Conservation (phyloP, 31 red algal genomes). For the Endocladia muricata region DNA sequence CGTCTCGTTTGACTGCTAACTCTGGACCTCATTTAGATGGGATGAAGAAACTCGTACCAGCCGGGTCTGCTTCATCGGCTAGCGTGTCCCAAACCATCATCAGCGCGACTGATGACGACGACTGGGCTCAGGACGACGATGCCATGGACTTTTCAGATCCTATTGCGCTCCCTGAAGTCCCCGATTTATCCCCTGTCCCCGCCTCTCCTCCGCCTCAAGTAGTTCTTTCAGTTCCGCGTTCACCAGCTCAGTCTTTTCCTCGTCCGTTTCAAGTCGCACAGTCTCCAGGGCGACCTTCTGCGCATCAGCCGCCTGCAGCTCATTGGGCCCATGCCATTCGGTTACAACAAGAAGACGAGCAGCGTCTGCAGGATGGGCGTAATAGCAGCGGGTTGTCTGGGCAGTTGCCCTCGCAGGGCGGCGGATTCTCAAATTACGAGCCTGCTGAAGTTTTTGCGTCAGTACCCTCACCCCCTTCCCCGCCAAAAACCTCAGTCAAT, state of each 20-base stretch:
- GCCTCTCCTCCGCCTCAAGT: neutral
- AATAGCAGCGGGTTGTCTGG: neutral
- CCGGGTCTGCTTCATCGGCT: too few species aligned
- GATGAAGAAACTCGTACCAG: neutral
- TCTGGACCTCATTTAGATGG: neutral
- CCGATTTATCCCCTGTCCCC: constrained; percentile 7
- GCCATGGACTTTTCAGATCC: constrained; percentile 62
- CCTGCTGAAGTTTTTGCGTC: neutral
- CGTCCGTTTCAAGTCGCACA: neutral
- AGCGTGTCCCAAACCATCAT: constrained; percentile 10
- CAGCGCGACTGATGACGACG: constrained; percentile 30
- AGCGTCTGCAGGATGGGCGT: neutral
- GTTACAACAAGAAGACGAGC: neutral
- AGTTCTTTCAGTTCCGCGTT: constrained; percentile 2
- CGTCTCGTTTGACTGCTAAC: neutral
- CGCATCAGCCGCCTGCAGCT: constrained; percentile 49
- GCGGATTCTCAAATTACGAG: neutral
- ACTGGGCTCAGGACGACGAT: constrained; percentile 65
- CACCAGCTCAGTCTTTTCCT: constrained; percentile 15
- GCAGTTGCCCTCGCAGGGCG: neutral
- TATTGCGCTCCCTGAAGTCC: constrained; percentile 28
- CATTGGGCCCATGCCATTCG: constrained; percentile 35
- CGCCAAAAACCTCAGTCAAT: constrained; percentile 8
- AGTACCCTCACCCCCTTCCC: neutral
- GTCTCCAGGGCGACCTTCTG: constrained; percentile 1